A percentile compares a stretch with the other conserved stretches of the same genome.
Evolutionary conservation across 2,329 filamentous ascomycete genomes (phyloP).

Genomic region (Scleromitrula shiraiana): DNA sequence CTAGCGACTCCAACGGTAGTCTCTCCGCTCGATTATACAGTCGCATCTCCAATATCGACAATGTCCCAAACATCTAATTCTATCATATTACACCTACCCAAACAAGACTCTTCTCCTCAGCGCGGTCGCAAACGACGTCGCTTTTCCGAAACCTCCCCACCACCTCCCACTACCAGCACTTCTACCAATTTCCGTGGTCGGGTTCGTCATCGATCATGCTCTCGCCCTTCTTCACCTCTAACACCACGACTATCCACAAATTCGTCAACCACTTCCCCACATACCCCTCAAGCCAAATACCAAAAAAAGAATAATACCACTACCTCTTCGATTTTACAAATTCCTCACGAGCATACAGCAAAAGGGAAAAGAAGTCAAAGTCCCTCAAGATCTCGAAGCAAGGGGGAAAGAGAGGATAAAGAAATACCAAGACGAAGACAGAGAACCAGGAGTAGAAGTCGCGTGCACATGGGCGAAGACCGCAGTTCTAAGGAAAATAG

Average conservation of each 20-base stretch:
- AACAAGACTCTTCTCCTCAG: slow-evolving; percentile 7
- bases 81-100: neutral
- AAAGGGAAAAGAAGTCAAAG: slow-evolving; percentile 16
- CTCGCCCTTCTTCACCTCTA: slow-evolving; percentile 1
- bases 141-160: slow-evolving; percentile 12
- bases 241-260: neutral
- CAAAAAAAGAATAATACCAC: neutral
- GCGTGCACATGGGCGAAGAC: slow-evolving; percentile 8
- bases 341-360: neutral
- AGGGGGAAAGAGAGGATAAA: neutral
- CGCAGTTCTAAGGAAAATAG: neutral
- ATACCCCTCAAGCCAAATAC: neutral
- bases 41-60: neutral
- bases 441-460: slow-evolving; percentile 18
- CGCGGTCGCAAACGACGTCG: slow-evolving; percentile 28
- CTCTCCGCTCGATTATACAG: neutral
- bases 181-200: slow-evolving; percentile 24
- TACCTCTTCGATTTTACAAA: neutral
- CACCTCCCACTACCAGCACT: slow-evolving; percentile 12
- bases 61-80: neutral
- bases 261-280: neutral
- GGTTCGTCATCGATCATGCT: slow-evolving; percentile 20
- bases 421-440: slow-evolving; percentile 16
- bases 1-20: no score
- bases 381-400: slow-evolving; percentile 12